phyloP scores from a whole-genome alignment of 352 stramenopile genomes.

The Globisporangium iwayamae region DNA sequence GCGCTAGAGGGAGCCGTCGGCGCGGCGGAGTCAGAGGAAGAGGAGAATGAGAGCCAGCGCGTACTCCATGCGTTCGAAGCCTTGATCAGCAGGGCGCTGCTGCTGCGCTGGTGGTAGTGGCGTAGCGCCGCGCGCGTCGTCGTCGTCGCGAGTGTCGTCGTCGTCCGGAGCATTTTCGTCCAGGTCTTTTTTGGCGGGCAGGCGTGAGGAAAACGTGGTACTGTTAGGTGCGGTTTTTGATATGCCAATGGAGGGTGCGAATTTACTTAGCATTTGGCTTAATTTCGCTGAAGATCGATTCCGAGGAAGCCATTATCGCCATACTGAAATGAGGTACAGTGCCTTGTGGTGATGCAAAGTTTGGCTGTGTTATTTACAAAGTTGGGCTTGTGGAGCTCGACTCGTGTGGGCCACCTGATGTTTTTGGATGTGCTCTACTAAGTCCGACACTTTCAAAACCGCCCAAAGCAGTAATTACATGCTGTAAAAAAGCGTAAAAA shows the following conservation, averaged over 20 bases:
- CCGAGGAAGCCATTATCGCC: no score
- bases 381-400: not conserved
- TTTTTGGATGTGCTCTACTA: not conserved
- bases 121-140: constrained; percentile 6
- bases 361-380: no score
- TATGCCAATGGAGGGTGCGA: not conserved
- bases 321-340: no score
- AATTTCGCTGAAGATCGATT: no score
- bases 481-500: constrained; percentile 14
- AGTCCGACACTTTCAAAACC: constrained; percentile 1
- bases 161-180: constrained; percentile 13
- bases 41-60: constrained; percentile 12
- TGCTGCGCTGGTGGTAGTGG: not conserved
- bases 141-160: not conserved
- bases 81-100: not conserved
- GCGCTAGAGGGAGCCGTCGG: not conserved
- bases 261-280: no score
- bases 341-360: no score
- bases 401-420: not conserved
- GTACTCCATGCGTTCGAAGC: not conserved
- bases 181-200: constrained; percentile 6
- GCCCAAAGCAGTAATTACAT: constrained; percentile 12
- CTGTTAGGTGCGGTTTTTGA: not conserved
- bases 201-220: not conserved
- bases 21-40: not conserved